Percentiles rank a stretch among this genome's conserved stretches.
Evolutionary conservation across 1,284 basidiomycete species (phyloP).

Genomic region (Macrocystidia cucumis): DNA sequence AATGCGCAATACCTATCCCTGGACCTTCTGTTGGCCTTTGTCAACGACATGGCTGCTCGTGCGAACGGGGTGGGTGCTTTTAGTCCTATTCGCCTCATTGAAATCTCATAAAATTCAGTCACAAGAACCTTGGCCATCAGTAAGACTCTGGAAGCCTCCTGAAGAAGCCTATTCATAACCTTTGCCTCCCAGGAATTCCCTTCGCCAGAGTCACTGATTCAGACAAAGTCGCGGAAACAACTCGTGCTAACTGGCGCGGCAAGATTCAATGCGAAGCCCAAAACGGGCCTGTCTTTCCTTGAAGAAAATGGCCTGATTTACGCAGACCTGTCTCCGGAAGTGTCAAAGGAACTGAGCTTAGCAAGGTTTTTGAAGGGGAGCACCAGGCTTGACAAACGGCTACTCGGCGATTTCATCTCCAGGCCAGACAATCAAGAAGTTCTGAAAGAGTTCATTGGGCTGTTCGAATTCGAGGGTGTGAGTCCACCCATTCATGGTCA

Average conservation of each 20-base stretch:
- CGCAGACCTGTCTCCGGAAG: constrained; percentile 48
- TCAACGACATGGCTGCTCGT: constrained; percentile 84
- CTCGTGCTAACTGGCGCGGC: constrained; percentile 80
- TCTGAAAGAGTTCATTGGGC: constrained; percentile 80
- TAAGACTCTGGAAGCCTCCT: constrained; percentile 21
- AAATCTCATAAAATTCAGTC: constrained; percentile 16
- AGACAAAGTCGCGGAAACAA: constrained; percentile 82
- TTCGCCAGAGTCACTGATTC: constrained; percentile 51
- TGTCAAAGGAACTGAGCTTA: constrained; percentile 52
- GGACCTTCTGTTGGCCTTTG: constrained; percentile 82
- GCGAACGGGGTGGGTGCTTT: constrained; percentile 53
- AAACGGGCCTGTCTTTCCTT: constrained; percentile 84
- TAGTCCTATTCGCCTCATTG: constrained; percentile 9
- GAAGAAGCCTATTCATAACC: background rate
- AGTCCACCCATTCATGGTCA: constrained; percentile 18
- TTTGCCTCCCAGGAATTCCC: constrained; percentile 38
- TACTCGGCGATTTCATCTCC: constrained; percentile 92
- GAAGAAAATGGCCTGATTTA: constrained; percentile 86
- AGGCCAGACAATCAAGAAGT: constrained; percentile 84
- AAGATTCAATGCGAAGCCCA: constrained; percentile 95
- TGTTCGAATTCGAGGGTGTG: constrained; percentile 89
- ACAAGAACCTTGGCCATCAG: constrained; percentile 54
- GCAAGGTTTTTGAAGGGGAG: constrained; percentile 87
- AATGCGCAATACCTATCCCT: constrained; percentile 85
- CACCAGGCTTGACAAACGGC: constrained; percentile 85